Evolutionary conservation across 805 yeast species (phyloP).

Genomic region (Candida pini): DNA sequence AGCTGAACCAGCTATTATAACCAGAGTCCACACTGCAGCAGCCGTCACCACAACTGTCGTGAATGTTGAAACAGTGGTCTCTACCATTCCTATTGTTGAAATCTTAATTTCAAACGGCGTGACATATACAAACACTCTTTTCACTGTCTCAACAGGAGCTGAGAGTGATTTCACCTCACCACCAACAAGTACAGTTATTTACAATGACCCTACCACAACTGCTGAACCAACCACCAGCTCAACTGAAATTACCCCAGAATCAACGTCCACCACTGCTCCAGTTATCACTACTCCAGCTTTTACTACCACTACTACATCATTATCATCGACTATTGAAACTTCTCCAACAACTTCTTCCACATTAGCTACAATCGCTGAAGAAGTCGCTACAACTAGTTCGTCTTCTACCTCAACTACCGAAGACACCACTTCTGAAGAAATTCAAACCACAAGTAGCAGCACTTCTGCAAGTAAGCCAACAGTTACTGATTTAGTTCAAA

Average conservation of each 20-base stretch:
- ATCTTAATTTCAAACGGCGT: slow-evolving; percentile 46
- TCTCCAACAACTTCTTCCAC: slow-evolving; percentile 8
- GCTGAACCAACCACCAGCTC: slow-evolving; percentile 5
- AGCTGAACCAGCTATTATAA: slow-evolving; percentile 20
- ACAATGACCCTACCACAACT: slow-evolving; percentile 11
- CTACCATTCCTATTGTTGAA: slow-evolving; percentile 47
- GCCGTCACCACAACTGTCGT: slow-evolving; percentile 28
- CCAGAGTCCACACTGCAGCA: slow-evolving; percentile 27
- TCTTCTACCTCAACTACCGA: slow-evolving; percentile 8
- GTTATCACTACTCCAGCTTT: slow-evolving; percentile 7
- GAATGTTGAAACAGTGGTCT: slow-evolving; percentile 39
- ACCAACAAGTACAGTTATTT: slow-evolving; percentile 13
- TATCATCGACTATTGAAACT: slow-evolving; percentile 12
- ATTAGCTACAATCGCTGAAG: slow-evolving; percentile 8
- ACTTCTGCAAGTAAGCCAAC: too few relatives aligned
- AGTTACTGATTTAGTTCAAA: too few relatives aligned
- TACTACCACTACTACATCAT: slow-evolving; percentile 14
- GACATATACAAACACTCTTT: slow-evolving; percentile 43
- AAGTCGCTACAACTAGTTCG: slow-evolving; percentile 4
- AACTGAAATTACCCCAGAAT: slow-evolving; percentile 6
- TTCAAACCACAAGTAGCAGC: slow-evolving; percentile 11
- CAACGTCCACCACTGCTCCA: slow-evolving; percentile 4
- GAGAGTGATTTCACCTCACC: slow-evolving; percentile 9
- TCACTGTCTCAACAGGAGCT: slow-evolving; percentile 31
- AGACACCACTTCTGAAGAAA: slow-evolving; percentile 12